Conservation (phyloP, 306 rosid genomes). For the Pterocarpus santalinus region DNA sequence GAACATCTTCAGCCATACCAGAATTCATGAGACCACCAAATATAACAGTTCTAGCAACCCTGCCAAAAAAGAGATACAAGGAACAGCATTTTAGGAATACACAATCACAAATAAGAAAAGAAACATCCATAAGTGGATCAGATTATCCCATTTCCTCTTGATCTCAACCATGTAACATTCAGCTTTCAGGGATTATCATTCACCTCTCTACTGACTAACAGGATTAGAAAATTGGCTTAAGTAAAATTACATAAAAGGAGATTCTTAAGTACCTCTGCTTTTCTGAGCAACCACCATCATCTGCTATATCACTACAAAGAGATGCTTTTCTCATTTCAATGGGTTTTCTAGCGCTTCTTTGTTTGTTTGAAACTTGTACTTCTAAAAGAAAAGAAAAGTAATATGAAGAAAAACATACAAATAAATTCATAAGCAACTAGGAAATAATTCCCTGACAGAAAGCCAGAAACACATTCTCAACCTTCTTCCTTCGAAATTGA, state of each 20-base stretch:
- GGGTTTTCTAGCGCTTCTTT: slow-evolving; percentile 57
- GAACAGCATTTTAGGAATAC: slow-evolving; percentile 29
- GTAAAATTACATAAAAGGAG: slow-evolving; percentile 38
- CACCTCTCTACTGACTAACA: not conserved
- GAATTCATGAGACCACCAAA: slow-evolving; percentile 82
- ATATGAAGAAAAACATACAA: slow-evolving; percentile 22
- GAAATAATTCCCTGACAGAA: slow-evolving; percentile 37
- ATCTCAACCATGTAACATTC: slow-evolving; percentile 19
- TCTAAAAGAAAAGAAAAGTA: slow-evolving; percentile 44
- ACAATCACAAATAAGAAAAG: not conserved
- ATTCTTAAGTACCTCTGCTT: slow-evolving; percentile 71
- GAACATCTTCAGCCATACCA: slow-evolving; percentile 82
- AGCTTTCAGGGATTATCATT: slow-evolving; percentile 27
- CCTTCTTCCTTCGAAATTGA: slow-evolving; percentile 69
- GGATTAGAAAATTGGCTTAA: slow-evolving; percentile 13
- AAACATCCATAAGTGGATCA: slow-evolving; percentile 13
- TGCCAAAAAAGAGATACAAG: slow-evolving; percentile 51
- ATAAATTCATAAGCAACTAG: not conserved
- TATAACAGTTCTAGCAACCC: slow-evolving; percentile 94
- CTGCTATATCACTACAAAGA: slow-evolving; percentile 61
- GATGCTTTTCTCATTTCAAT: slow-evolving; percentile 59
- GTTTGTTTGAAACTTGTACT: slow-evolving; percentile 40
- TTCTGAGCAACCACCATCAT: slow-evolving; percentile 75
- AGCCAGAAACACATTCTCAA: slow-evolving; percentile 42
- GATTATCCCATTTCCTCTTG: slow-evolving; percentile 35